Base-by-base conservation (phyloP, 2,329 filamentous ascomycete genomes). In the Tolypocladium tropicale region DNA sequence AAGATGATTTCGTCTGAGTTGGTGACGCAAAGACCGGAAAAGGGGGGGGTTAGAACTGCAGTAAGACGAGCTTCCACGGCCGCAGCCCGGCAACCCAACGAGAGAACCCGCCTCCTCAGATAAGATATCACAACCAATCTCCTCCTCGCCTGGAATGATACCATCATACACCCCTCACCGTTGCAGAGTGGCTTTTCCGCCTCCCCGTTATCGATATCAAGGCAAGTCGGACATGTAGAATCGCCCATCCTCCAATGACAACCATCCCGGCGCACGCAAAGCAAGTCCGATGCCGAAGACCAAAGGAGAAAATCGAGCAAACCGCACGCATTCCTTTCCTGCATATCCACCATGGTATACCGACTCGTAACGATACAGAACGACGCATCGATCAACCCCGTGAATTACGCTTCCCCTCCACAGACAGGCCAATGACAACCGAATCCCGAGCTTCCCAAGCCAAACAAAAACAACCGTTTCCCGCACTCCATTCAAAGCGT, bases 1-100 rank as follows among this genome's bases (percentile, higher is more conserved):
- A 30, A 28, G 33, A 53, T 28, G 39, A 53, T 49, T 32, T 32
- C 61, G 62, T 59, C 59, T 60, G 56, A 56, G 64, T 62, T 62
- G 61, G 55, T 58, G 61, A 57, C 57, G 59, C 55, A 62, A 58
- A 56, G 54, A 59, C 23, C 37, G 23, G 28, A 54, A 49, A 11
- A 23, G n/a, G n/a, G 37, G 28, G n/a, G n/a, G n/a, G n/a, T n/a
- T 41, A 32, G 28, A 50, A 50, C 18, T 50, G 46, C 46, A 50
- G 46, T 50, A 50, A 18, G 33, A 50, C 18, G 28, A 33, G 46
- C 46, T 21, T 50, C 46, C 28, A 12, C 28, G 28, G 18, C 46
- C 46, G 33, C 46, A 50, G 46, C 28, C 28, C 3, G 46, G 18
- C 46, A 21, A 32, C 18, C 46, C 46, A n/a, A 32, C 25, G 28